Evolutionary conservation across 768 basidiomycete genomes (phyloP).

Genomic region (Podaxis rugospora): DNA sequence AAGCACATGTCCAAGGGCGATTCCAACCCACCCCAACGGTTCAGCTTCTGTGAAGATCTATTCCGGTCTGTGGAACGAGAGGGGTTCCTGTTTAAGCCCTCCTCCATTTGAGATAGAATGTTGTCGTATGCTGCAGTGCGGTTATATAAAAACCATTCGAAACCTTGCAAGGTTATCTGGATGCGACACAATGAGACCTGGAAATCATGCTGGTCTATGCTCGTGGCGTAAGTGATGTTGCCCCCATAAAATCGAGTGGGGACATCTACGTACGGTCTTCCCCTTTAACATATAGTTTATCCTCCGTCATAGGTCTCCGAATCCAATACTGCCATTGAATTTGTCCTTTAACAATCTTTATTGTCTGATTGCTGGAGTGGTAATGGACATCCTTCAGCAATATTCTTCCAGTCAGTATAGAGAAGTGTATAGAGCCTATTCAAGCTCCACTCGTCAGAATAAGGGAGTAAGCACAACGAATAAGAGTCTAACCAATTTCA

Average conservation of each 20-base stretch:
- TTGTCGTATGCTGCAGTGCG: constrained; percentile 84
- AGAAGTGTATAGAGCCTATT: constrained; percentile 87
- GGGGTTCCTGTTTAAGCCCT: constrained; percentile 23
- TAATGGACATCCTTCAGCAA: constrained; percentile 86
- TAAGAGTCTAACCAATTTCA: constrained; percentile 56
- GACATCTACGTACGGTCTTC: constrained; percentile 45
- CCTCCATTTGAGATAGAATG: constrained; percentile 74
- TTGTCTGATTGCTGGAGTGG: constrained; percentile 88
- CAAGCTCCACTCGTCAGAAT: neutral
- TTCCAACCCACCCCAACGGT: constrained; percentile 32
- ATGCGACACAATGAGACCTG: constrained; percentile 61
- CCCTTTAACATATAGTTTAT: constrained; percentile 52
- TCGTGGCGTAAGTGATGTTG: neutral
- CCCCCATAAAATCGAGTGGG: too few species aligned
- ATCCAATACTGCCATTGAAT: constrained; percentile 96
- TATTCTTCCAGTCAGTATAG: constrained; percentile 81
- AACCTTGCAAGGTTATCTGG: constrained; percentile 73
- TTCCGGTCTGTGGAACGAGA: constrained; percentile 25
- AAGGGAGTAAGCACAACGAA: neutral
- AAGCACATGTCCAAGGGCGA: neutral
- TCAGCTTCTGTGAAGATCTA: constrained; percentile 34
- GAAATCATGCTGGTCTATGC: neutral
- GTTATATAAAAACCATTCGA: constrained; percentile 94
- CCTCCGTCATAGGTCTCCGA: constrained; percentile 70
- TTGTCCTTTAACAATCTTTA: constrained; percentile 79